phyloP scores from a whole-genome alignment of 768 basidiomycete species.

The Calocera cornea region DNA sequence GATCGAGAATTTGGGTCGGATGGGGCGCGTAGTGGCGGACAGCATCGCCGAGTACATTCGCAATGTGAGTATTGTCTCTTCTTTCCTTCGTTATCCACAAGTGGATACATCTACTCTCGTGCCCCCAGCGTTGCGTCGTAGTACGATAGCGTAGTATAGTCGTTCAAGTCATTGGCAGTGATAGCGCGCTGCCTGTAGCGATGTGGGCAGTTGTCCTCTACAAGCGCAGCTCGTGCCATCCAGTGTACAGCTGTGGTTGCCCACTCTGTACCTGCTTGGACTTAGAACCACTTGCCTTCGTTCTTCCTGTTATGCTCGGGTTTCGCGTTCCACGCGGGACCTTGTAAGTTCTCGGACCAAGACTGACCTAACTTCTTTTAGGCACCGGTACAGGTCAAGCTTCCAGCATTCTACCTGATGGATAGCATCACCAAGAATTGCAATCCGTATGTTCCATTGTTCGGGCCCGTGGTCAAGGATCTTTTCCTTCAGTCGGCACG shows the following conservation, averaged over 20 bases:
- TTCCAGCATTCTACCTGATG: slow-evolving; percentile 87
- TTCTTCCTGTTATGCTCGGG: background rate
- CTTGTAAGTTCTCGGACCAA: background rate
- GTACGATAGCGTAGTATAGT: background rate
- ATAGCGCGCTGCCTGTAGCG: slow-evolving; percentile 9
- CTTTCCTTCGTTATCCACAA: background rate
- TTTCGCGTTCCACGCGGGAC: background rate
- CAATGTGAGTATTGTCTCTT: slow-evolving; percentile 52
- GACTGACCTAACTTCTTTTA: slow-evolving; percentile 26
- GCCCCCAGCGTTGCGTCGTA: background rate
- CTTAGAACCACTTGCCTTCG: background rate
- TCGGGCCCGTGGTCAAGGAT: slow-evolving; percentile 66
- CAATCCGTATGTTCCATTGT: slow-evolving; percentile 78
- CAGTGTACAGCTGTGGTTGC: background rate
- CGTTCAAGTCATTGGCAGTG: background rate
- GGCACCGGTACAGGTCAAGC: slow-evolving; percentile 81
- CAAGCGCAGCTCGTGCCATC: background rate
- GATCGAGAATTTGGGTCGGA: slow-evolving; percentile 59
- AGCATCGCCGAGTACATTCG: slow-evolving; percentile 76
- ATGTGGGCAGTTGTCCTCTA: too few relatives aligned
- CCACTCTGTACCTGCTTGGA: background rate
- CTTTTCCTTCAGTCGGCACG: slow-evolving; percentile 81
- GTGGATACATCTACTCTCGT: background rate
- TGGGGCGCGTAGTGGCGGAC: slow-evolving; percentile 64
- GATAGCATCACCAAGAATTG: slow-evolving; percentile 97